These are phyloP conservation scores for Gossypium bickii DNA, from an alignment of 345 rosid genomes.

Conservation along the genomic window DNA sequence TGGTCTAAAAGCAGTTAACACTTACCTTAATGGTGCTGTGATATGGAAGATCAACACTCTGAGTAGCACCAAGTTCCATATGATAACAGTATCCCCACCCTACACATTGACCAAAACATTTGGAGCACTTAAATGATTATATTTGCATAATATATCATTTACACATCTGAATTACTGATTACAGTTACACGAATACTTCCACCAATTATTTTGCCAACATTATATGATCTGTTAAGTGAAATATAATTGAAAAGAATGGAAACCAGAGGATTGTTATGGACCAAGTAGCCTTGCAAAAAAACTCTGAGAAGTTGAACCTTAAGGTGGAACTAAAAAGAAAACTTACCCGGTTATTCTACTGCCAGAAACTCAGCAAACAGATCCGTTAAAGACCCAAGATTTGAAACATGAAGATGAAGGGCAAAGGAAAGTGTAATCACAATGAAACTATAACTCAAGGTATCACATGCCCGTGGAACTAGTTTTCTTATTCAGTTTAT, in stretches of 20 bases:
- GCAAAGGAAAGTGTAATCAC: background rate
- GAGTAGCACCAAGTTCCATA: slow-evolving; percentile 19
- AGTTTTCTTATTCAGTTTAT: background rate
- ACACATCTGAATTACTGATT: background rate
- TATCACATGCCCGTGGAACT: background rate
- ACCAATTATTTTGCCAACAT: background rate
- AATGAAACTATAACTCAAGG: background rate
- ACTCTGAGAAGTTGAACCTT: background rate
- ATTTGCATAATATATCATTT: background rate
- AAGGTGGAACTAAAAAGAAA: background rate
- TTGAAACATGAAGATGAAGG: background rate
- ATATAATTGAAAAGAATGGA: background rate
- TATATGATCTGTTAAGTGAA: background rate
- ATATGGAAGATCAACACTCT: slow-evolving; percentile 8
- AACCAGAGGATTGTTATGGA: background rate
- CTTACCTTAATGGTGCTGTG: slow-evolving; percentile 10
- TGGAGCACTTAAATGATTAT: background rate
- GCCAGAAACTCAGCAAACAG: background rate
- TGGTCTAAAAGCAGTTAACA: background rate
- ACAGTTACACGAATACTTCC: background rate
- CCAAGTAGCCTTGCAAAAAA: background rate
- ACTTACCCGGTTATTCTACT: slow-evolving; percentile 1
- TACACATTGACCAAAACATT: background rate
- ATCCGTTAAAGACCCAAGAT: background rate
- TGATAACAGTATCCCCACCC: slow-evolving; percentile 11